A percentile compares a stretch with the other conserved stretches of the same genome.
phyloP scores from a whole-genome alignment of 176 grass and related monocot genomes.

The Oryza officinalis region DNA sequence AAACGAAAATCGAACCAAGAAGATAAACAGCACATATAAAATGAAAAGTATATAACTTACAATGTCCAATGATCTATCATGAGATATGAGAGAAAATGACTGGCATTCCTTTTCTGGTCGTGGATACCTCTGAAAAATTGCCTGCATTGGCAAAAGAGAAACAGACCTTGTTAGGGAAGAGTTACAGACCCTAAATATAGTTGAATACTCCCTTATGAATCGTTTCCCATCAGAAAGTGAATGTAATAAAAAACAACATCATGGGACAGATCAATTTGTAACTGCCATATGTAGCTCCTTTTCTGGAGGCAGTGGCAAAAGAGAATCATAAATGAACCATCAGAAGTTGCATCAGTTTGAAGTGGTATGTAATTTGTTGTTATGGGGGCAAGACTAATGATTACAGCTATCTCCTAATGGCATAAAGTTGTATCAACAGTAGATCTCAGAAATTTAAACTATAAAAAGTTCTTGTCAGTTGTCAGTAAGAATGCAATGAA shows the following conservation, averaged over 20 bases:
- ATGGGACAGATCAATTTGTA: background rate
- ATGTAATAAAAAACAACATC: background rate
- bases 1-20: background rate
- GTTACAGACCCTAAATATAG: constrained; percentile 15
- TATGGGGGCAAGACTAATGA: background rate
- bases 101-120: constrained; percentile 88
- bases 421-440: background rate
- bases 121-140: constrained; percentile 88
- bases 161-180: constrained; percentile 16
- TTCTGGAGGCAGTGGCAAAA: background rate
- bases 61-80: constrained; percentile 74
- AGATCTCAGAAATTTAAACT: background rate
- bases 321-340: constrained; percentile 8
- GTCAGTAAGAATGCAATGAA: background rate
- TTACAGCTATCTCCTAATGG: constrained; percentile 3
- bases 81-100: constrained; percentile 85
- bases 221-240: background rate
- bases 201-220: background rate
- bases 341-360: constrained; percentile 1
- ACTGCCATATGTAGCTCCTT: background rate
- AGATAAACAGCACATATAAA: constrained; percentile 10
- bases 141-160: constrained; percentile 44
- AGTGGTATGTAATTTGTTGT: background rate
- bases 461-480: background rate
- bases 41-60: constrained; percentile 48